These are phyloP conservation scores for Fraxinus sp. DNA, from an alignment of 305 asterid genomes.

Conservation along the genomic window DNA sequence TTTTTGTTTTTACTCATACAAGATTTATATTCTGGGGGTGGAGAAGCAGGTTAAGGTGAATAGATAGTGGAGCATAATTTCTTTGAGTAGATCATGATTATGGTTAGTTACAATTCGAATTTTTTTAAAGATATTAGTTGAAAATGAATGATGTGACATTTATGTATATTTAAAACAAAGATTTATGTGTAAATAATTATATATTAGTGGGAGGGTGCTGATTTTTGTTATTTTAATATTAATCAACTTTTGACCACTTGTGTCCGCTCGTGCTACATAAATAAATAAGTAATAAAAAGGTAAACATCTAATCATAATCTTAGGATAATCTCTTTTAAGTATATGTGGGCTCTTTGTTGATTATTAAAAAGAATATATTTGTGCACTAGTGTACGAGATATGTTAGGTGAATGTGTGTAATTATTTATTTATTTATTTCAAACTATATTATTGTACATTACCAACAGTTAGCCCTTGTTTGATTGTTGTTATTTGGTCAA, in stretches of 20 bases:
- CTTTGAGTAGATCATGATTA: not conserved
- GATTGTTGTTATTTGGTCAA: too few relatives aligned
- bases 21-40: not conserved
- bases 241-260: constrained; percentile 33
- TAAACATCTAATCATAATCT: constrained; percentile 41
- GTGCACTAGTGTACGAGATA: not conserved
- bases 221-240: constrained; percentile 14
- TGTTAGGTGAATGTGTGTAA: not conserved
- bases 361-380: not conserved
- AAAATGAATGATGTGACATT: not conserved
- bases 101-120: not conserved
- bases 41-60: not conserved
- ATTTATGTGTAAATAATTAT: not conserved
- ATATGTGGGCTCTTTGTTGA: constrained; percentile 23
- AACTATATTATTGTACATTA: too few relatives aligned
- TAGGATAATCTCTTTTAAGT: constrained; percentile 41
- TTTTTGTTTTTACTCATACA: not conserved
- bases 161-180: not conserved
- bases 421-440: not conserved
- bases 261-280: constrained; percentile 48
- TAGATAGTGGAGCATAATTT: constrained; percentile 2
- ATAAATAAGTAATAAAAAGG: constrained; percentile 26
- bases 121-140: not conserved
- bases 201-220: not conserved
- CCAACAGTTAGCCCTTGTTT: not conserved